Conservation (phyloP, 495 filamentous ascomycete genomes). For the Penicillium goetzii region DNA sequence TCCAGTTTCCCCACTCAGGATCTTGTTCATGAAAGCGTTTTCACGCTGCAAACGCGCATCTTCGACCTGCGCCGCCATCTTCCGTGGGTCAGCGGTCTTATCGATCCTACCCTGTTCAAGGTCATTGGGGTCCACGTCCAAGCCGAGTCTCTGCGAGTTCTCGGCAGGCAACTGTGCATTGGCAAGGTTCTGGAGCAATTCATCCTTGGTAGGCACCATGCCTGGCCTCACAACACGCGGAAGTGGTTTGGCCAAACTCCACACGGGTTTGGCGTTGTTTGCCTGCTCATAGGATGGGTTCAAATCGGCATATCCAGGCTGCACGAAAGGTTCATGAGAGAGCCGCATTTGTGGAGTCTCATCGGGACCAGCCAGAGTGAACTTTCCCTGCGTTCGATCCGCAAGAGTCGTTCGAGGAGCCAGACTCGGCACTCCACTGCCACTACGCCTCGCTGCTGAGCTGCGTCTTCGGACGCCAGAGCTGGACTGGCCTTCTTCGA, state of each 20-base stretch:
- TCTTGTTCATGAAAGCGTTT: conserved; percentile 44
- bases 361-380: conserved; percentile 44
- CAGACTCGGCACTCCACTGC: conserved; percentile 32
- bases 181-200: conserved; percentile 35
- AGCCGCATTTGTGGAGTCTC: conserved; percentile 39
- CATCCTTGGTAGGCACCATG: conserved; percentile 48
- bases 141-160: conserved; percentile 40
- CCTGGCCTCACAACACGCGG: conserved; percentile 51
- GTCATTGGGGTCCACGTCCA: conserved; percentile 46
- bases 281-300: conserved; percentile 52
- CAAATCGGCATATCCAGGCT: conserved; percentile 47
- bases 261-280: conserved; percentile 49
- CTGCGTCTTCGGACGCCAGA: conserved; percentile 27
- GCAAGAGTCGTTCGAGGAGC: conserved; percentile 37
- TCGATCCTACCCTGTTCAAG: conserved; percentile 42
- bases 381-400: conserved; percentile 38
- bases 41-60: conserved; percentile 49
- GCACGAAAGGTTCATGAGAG: conserved; percentile 47
- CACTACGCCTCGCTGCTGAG: conserved; percentile 28
- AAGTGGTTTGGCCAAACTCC: conserved; percentile 53
- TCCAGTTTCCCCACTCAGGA: conserved; percentile 35
- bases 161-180: conserved; percentile 39
- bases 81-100: conserved; percentile 37
- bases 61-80: conserved; percentile 48
- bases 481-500: conserved; percentile 10